Conservation (phyloP, 345 rosid genomes). For the Eucalyptus tenuipes region DNA sequence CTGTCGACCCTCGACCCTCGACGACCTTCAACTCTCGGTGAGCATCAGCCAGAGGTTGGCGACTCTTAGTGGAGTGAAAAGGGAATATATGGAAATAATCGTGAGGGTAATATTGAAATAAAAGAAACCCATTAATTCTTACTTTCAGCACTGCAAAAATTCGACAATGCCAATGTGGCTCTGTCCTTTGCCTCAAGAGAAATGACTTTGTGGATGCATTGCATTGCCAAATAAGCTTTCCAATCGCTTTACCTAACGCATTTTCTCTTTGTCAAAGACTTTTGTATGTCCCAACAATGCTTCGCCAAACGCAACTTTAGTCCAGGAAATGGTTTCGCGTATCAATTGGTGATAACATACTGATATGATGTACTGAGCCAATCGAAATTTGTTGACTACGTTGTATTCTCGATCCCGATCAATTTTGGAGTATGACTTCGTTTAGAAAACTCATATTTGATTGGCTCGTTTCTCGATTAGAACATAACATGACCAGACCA, state of each 20-base stretch:
- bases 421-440: neutral
- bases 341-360: neutral
- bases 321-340: neutral
- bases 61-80: neutral
- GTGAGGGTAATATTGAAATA: neutral
- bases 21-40: neutral
- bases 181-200: neutral
- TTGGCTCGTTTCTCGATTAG: neutral
- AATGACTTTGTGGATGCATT: neutral
- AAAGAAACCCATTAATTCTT: neutral
- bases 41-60: neutral
- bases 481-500: neutral
- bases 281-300: neutral
- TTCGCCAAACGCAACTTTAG: neutral
- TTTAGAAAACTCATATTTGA: neutral
- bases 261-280: neutral
- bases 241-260: neutral
- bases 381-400: neutral
- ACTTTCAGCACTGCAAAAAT: neutral
- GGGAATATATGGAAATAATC: neutral
- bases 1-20: rapidly evolving
- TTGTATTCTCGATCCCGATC: neutral
- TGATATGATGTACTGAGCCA: rapidly evolving
- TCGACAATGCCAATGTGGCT: neutral
- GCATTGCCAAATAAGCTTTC: neutral